phyloP scores from a whole-genome alignment of 306 rosid species.

The Cyclanthera cordifolia region DNA sequence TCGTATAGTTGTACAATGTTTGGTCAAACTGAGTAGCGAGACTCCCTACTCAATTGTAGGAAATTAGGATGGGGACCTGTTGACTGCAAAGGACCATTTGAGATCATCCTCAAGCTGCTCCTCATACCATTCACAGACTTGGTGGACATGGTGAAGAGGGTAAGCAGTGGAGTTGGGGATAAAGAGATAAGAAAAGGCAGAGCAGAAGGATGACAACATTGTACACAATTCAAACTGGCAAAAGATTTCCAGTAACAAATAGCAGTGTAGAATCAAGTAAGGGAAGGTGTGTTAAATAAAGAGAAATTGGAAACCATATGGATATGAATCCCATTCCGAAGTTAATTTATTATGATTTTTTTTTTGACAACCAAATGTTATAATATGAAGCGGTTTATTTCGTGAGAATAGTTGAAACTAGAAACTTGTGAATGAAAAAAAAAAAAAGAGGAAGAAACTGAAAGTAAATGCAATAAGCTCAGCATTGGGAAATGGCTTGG shows the following conservation, averaged over 20 bases:
- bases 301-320: too few relatives aligned
- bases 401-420: too few relatives aligned
- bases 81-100: slow-evolving; percentile 28
- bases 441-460: not conserved
- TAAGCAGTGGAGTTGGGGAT: not conserved
- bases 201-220: not conserved
- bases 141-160: not conserved
- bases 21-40: too few relatives aligned
- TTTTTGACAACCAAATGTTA: too few relatives aligned
- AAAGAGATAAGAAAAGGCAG: not conserved
- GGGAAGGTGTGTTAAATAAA: not conserved
- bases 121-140: slow-evolving; percentile 18
- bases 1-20: too few relatives aligned
- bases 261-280: not conserved
- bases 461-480: not conserved
- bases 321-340: too few relatives aligned
- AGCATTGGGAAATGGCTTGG: not conserved
- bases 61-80: too few relatives aligned
- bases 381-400: not conserved
- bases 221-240: not conserved
- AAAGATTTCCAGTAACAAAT: not conserved
- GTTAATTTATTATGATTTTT: too few relatives aligned
- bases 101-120: slow-evolving; percentile 31
- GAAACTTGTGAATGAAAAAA: not conserved
- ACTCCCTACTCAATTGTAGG: too few relatives aligned